Base-by-base conservation (phyloP, 495 filamentous ascomycete species). In the Platismatia glauca region DNA sequence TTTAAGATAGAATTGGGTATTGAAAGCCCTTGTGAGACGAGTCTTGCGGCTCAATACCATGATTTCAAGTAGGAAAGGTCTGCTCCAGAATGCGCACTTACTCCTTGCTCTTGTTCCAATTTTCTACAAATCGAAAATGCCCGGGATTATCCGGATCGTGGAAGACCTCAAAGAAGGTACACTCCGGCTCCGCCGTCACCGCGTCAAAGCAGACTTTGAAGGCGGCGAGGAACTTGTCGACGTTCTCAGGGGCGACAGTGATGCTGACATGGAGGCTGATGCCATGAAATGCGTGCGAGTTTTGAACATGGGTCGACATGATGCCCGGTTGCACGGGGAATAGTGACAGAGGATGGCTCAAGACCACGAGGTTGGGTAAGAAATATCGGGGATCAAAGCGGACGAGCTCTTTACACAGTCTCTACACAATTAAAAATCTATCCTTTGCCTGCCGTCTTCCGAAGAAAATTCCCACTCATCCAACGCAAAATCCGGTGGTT, bases 131-230 rank as follows among this genome's bases (percentile, higher is more conserved):
- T 33, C 69, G 74, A 29, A 81, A 57, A 41, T 70, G 73, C 18
- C 78, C 78, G 15, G 77, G 77, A 9, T 78, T 68, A 39, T 76
- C 72, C 2, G 66, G 60, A 20, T 69, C 71, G 59, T 73, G 71
- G 57, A 77, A 81, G 11, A 79, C 64, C 64, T 81, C 77, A 61
- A 81, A 81, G 66, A 80, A 81, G 13, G 71, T 72, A 60, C 75
- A 79, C 37, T 80, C 75, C 2, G 76, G 75, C 66, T 81, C 79
- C 7, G 70, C 72, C 7, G 72, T 67, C 6, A 81, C 75, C 16
- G 68, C 65, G 31, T 77, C 74, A 59, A 77, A 80, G 50, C 73
- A 69, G 6, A 69, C 65, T 37, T 75, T 75, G 24, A 77, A 71
- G 7, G 66, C 70, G 18, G 73, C 71, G 31, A 80, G 66, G 73